phyloP scores from a whole-genome alignment of 805 yeast species.

The Isabelozyma rhagii region DNA sequence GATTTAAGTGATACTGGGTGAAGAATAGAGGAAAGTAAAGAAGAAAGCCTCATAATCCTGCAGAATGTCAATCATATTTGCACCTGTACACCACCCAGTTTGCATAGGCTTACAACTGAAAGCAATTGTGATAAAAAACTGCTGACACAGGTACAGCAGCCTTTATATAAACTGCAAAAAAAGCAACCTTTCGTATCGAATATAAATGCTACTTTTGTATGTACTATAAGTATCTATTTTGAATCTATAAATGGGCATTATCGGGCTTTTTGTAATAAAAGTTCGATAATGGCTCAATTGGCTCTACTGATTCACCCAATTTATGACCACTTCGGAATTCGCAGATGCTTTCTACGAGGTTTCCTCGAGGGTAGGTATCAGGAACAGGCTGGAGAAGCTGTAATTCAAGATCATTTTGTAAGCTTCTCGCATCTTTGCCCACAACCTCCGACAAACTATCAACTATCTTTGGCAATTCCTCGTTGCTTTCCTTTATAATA shows the following conservation, averaged over 20 bases:
- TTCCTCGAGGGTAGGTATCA: conserved; percentile 48
- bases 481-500: conserved; percentile 7
- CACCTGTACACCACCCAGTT: too few species aligned
- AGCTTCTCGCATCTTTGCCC: neutral
- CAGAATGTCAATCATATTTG: neutral
- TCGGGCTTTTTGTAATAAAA: conserved; percentile 22
- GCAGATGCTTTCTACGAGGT: conserved; percentile 41
- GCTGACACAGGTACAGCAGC: too few species aligned
- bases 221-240: too few species aligned
- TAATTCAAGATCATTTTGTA: conserved; percentile 11
- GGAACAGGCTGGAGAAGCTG: conserved; percentile 28
- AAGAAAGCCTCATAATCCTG: neutral
- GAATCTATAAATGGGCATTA: conserved; percentile 12
- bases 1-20: neutral
- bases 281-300: conserved; percentile 29
- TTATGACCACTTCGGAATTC: conserved; percentile 54
- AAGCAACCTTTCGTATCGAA: neutral
- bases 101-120: too few species aligned
- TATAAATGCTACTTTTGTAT: too few species aligned
- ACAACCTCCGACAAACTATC: neutral
- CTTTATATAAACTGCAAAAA: too few species aligned
- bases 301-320: conserved; percentile 62
- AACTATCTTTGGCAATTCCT: conserved; percentile 1
- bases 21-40: neutral
- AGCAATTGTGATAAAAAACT: too few species aligned